Conservation (phyloP, 2,329 filamentous ascomycete genomes). For the Aspergillus sp. region DNA sequence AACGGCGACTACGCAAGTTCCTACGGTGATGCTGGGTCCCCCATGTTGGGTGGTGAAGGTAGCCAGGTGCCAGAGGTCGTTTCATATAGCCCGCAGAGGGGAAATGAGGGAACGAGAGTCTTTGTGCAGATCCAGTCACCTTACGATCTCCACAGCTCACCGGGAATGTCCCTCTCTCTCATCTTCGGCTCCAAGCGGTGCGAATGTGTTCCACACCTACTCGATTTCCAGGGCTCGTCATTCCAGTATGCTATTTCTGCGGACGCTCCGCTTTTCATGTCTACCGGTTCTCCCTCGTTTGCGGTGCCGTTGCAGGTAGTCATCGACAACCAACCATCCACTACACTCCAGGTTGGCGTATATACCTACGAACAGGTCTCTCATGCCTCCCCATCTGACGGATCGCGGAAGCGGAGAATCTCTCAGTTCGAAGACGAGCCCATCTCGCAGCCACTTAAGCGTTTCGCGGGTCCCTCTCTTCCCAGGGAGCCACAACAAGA, state of each 20-base stretch:
- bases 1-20: constrained; percentile 36
- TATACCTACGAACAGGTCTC: constrained; percentile 52
- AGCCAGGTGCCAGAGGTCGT: constrained; percentile 56
- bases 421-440: constrained; percentile 44
- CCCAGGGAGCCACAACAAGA: constrained; percentile 44
- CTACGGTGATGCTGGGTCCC: constrained; percentile 55
- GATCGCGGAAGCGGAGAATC: constrained; percentile 46
- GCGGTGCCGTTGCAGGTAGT: constrained; percentile 52
- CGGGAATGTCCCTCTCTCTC: constrained; percentile 50
- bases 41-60: constrained; percentile 55
- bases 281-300: constrained; percentile 48
- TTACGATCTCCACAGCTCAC: constrained; percentile 61
- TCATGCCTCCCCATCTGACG: constrained; percentile 32
- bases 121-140: constrained; percentile 65
- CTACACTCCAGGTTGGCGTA: constrained; percentile 49
- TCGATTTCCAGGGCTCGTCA: constrained; percentile 48
- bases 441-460: constrained; percentile 42
- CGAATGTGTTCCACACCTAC: constrained; percentile 56
- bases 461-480: constrained; percentile 40
- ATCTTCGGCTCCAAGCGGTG: constrained; percentile 73
- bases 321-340: constrained; percentile 49
- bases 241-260: constrained; percentile 65
- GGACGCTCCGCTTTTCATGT: constrained; percentile 60
- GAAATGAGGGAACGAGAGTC: constrained; percentile 61
- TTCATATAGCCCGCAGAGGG: constrained; percentile 61